Conservation (phyloP, 148 eudicot species). For the Rhododendron ferrugineum region DNA sequence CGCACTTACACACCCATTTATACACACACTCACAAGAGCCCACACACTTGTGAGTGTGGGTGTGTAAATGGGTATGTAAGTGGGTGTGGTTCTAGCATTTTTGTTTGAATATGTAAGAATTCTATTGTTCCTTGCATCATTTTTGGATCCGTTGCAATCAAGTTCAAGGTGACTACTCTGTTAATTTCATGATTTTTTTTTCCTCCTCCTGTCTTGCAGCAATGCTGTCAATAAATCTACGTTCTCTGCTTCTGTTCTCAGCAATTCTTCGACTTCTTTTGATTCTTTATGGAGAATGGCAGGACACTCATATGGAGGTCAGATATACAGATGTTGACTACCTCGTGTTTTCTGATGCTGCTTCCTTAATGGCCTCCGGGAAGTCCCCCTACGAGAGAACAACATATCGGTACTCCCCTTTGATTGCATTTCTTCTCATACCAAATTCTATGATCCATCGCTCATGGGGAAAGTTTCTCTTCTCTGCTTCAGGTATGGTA, state of each 20-base stretch:
- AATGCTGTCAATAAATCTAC: slow-evolving; percentile 40
- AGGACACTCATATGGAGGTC: slow-evolving; percentile 89
- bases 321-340: slow-evolving; percentile 96
- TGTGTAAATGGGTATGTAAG: no score
- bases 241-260: slow-evolving; percentile 57
- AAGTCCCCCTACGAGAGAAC: slow-evolving; percentile 84
- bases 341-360: slow-evolving; percentile 93
- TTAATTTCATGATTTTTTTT: not conserved
- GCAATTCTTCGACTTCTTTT: slow-evolving; percentile 54
- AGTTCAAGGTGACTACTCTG: not conserved
- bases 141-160: not conserved
- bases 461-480: slow-evolving; percentile 86
- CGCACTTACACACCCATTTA: no score
- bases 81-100: no score
- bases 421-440: slow-evolving; percentile 72
- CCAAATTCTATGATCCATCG: slow-evolving; percentile 75
- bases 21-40: no score
- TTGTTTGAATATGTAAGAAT: no score
- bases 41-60: no score
- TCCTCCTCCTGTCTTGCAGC: slow-evolving; percentile 11
- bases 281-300: slow-evolving; percentile 95
- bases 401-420: slow-evolving; percentile 87
- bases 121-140: no score
- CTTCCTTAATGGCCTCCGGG: slow-evolving; percentile 62
- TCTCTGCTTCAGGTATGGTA: slow-evolving; percentile 77